Base-by-base conservation (phyloP, 352 stramenopile genomes). In the Phytophthora pluvialis region DNA sequence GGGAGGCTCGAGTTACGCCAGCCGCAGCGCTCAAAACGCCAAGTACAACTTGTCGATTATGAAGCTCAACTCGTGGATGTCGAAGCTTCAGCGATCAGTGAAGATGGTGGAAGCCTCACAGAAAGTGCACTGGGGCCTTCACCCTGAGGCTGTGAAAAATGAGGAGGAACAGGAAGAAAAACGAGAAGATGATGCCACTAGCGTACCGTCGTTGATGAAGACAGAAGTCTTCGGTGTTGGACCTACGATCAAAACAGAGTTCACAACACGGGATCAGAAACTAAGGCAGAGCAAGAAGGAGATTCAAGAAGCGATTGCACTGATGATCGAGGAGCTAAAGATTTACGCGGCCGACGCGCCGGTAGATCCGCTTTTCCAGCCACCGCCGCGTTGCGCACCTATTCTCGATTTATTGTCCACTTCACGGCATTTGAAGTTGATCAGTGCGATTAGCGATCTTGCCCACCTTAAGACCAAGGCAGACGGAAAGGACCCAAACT, bases 81-180 rank as follows among this genome's bases (percentile, higher is more conserved):
- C 81, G 7, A 87, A 81, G 36, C 48, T 95, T 13, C 77, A 91
- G 61, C 77, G 82, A 47, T 89, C 87, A 28, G 77, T 89, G 5
- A 93, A 93, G 61, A 75, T 94, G 18, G 70, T 95, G 5, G 87
- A 95, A 56, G 83, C 83, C 0, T 86, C 87, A 3, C 83, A 91
- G 29, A 82, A 85, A 26, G 80, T 95, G 21, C 68, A 92, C 42
- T 95, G 87, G 87, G 44, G 70, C 71, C 29, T 75, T 33, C 47
- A 63, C 11, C 42, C 31, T 32, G n/a, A 39, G 10, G 16, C 32
- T 16, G 50, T 64, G 1, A 69, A 71, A 49, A 64, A 13, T 9
- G 58, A 74, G 11, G 60, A 80, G 47, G 57, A 75, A 25, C 48
- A 76, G 29, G 45, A 78, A 13, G 70, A 78, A 8, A 67, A 70